Percentiles rank a stretch among this genome's conserved stretches.
phyloP scores from a whole-genome alignment of 73 alveolate species.

The Paramecium sexaurelia region DNA sequence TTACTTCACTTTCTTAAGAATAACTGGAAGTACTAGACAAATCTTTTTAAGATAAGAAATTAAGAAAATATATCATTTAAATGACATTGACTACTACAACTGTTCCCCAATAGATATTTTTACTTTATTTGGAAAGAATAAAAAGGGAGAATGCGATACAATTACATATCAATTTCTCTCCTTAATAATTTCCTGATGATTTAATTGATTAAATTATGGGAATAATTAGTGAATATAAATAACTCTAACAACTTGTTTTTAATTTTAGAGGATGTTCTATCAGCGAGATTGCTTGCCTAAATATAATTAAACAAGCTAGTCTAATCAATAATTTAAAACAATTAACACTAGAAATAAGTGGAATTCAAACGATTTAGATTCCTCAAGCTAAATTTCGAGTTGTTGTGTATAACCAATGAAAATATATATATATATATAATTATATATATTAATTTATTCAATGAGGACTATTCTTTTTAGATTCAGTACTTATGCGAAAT shows the following conservation, averaged over 20 bases:
- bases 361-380: not conserved
- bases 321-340: not conserved
- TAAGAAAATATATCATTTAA: not conserved
- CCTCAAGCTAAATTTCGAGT: not conserved
- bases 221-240: not conserved
- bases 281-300: not conserved
- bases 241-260: not conserved
- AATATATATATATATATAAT: not conserved
- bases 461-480: constrained; percentile 5
- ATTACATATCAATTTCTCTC: not conserved
- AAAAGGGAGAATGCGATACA: not conserved
- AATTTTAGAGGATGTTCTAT: not conserved
- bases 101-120: not conserved
- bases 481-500: constrained; percentile 11
- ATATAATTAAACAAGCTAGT: not conserved
- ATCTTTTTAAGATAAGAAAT: not conserved
- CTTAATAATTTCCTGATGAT: not conserved
- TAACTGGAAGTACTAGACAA: not conserved
- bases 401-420: constrained; percentile 34
- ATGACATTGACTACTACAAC: not conserved
- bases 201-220: not conserved
- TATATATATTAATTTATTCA: not conserved
- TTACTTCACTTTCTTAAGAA: not conserved
- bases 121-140: not conserved
- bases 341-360: not conserved